Percentiles rank a stretch among this genome's conserved stretches.
phyloP scores from a whole-genome alignment of 1,284 basidiomycete species.

The Sanguinoderma infundibulare region DNA sequence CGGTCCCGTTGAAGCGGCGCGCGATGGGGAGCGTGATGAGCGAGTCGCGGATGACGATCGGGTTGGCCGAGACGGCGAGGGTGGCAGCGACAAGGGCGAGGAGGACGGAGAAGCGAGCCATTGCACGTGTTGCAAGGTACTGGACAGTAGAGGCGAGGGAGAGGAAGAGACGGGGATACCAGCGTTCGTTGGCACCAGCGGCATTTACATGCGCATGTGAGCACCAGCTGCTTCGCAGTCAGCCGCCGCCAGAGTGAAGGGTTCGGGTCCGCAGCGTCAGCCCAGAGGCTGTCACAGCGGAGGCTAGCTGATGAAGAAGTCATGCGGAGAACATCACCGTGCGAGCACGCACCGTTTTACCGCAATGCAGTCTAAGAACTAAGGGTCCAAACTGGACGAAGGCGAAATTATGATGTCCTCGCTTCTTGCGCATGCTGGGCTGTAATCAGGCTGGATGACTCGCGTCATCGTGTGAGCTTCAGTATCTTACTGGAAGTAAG shows the following conservation, averaged over 20 bases:
- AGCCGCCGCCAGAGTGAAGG: background rate
- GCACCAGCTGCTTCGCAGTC: background rate
- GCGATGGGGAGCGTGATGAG: slow-evolving; percentile 30
- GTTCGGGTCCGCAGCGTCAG: background rate
- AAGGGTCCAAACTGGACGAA: too few relatives aligned
- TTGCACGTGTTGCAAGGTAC: background rate
- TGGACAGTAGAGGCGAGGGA: background rate
- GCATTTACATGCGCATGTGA: background rate
- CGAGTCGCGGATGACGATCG: slow-evolving; percentile 29
- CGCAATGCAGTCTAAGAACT: background rate
- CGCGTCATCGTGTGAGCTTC: too few relatives aligned
- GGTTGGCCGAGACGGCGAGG: slow-evolving; percentile 26
- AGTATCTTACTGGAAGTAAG: too few relatives aligned
- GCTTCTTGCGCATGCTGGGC: background rate
- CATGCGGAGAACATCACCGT: background rate
- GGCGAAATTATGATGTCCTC: background rate
- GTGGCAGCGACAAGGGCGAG: slow-evolving; percentile 23
- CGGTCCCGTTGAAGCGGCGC: slow-evolving; percentile 30
- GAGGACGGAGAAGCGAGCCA: slow-evolving; percentile 25
- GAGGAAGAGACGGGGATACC: background rate
- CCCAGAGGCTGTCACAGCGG: background rate
- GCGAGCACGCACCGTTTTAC: slow-evolving; percentile 6
- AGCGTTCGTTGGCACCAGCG: background rate
- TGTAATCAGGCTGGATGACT: too few relatives aligned
- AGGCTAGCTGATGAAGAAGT: background rate